Percentiles rank a stretch among this genome's conserved stretches.
phyloP scores from a whole-genome alignment of 768 basidiomycete species.

The Neoboletus magnificus region DNA sequence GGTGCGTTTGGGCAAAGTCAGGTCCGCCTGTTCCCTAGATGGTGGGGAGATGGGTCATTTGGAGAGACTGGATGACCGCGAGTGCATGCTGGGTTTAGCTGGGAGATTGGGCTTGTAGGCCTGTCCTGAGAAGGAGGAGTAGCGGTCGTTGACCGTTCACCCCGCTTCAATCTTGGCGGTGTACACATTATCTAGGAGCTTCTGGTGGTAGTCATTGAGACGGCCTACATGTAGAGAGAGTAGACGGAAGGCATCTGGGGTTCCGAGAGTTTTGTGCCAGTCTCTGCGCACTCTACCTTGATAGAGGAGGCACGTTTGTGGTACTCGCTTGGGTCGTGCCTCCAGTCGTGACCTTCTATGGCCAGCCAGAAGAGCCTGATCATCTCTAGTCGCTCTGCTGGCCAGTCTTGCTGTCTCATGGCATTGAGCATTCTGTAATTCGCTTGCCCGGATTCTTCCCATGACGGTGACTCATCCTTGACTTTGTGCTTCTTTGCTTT shows the following conservation, averaged over 20 bases:
- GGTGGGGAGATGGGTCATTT: too few species aligned
- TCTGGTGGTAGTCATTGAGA: background rate
- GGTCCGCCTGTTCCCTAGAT: too few species aligned
- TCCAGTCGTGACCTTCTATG: background rate
- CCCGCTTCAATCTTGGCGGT: background rate
- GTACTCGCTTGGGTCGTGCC: background rate
- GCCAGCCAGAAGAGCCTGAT: background rate
- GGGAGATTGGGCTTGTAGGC: too few species aligned
- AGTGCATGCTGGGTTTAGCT: too few species aligned
- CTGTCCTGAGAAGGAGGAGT: too few species aligned
- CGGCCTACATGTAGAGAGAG: accelerated
- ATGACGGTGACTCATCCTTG: background rate
- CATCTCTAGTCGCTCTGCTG: accelerated
- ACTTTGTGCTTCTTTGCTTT: background rate
- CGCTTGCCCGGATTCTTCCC: background rate
- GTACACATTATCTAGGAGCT: background rate
- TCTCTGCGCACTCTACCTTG: background rate
- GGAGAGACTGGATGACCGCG: too few species aligned
- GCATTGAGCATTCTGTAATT: background rate
- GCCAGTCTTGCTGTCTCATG: background rate
- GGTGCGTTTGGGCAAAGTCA: too few species aligned
- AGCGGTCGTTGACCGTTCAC: too few species aligned
- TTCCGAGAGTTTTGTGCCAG: background rate
- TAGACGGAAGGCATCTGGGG: background rate
- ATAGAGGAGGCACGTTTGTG: background rate